Conservation (phyloP, 2,329 filamentous ascomycete genomes). For the Raffaelea albimanens region DNA sequence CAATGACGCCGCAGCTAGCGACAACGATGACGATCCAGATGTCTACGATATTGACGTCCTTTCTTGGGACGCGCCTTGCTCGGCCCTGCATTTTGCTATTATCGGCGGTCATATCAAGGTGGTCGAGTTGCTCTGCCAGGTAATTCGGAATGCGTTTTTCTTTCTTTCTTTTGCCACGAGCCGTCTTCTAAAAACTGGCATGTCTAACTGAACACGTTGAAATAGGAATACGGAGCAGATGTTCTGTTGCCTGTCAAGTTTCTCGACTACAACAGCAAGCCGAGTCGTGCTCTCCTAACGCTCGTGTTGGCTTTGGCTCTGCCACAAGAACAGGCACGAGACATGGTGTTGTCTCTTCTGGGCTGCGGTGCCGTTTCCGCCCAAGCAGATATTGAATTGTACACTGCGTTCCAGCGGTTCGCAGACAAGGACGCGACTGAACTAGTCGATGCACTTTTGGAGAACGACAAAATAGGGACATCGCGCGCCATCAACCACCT, state of each 20-base stretch:
- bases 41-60: constrained; percentile 68
- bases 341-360: constrained; percentile 57
- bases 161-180: not conserved
- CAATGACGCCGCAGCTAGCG: too few species aligned
- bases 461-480: constrained; percentile 50
- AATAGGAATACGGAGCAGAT: constrained; percentile 62
- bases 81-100: constrained; percentile 72
- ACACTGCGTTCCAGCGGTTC: constrained; percentile 58
- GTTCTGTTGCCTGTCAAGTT: constrained; percentile 66
- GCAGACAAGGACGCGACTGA: constrained; percentile 39
- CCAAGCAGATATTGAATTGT: constrained; percentile 57
- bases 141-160: constrained; percentile 15
- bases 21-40: constrained; percentile 55
- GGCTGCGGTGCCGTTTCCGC: constrained; percentile 62
- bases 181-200: not conserved
- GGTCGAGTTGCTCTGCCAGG: constrained; percentile 58
- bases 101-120: constrained; percentile 59
- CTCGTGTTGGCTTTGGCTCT: constrained; percentile 59
- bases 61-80: constrained; percentile 70
- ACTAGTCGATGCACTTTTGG: constrained; percentile 38
- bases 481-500: constrained; percentile 60
- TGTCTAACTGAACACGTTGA: constrained; percentile 7
- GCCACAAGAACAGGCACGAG: constrained; percentile 50
- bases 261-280: constrained; percentile 34
- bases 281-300: constrained; percentile 55